Percentiles rank a stretch among this genome's conserved stretches.
phyloP scores from a whole-genome alignment of 1,284 basidiomycete species.

The Schizophyllum commune region DNA sequence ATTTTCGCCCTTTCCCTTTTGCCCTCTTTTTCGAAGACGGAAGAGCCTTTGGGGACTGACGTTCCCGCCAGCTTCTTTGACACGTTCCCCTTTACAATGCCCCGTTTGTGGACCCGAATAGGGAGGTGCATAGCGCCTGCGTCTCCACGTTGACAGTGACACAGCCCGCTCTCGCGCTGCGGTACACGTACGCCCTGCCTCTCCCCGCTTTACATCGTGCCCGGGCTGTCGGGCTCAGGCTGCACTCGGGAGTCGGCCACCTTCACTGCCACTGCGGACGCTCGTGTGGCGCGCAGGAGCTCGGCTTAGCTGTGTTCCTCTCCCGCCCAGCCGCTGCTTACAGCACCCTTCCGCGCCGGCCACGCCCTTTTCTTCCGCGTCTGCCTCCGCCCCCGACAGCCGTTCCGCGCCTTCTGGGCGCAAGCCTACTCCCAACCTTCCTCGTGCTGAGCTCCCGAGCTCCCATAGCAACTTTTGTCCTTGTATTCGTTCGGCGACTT shows the following conservation, averaged over 20 bases:
- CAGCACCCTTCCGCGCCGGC: not conserved
- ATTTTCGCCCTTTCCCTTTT: not conserved
- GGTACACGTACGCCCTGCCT: no score
- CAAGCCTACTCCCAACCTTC: no score
- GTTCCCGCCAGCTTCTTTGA: not conserved
- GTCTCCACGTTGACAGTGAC: no score
- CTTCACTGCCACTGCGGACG: no score
- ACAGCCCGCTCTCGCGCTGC: no score
- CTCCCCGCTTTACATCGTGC: not conserved
- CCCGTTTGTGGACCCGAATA: not conserved
- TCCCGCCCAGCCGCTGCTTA: not conserved
- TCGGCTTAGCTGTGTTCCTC: not conserved
- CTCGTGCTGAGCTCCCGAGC: no score
- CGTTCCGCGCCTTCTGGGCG: no score
- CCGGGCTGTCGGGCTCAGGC: not conserved
- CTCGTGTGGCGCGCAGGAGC: not conserved
- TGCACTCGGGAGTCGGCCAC: not conserved
- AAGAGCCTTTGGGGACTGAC: not conserved
- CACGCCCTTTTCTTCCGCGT: not conserved
- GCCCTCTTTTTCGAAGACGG: not conserved
- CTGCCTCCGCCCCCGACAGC: not conserved
- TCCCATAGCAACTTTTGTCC: no score
- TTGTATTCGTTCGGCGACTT: no score
- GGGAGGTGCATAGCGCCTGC: no score
- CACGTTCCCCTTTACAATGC: not conserved